Percentiles rank a stretch among this genome's conserved stretches.
phyloP scores from a whole-genome alignment of 495 filamentous ascomycete species.

The Pyronema domesticum region DNA sequence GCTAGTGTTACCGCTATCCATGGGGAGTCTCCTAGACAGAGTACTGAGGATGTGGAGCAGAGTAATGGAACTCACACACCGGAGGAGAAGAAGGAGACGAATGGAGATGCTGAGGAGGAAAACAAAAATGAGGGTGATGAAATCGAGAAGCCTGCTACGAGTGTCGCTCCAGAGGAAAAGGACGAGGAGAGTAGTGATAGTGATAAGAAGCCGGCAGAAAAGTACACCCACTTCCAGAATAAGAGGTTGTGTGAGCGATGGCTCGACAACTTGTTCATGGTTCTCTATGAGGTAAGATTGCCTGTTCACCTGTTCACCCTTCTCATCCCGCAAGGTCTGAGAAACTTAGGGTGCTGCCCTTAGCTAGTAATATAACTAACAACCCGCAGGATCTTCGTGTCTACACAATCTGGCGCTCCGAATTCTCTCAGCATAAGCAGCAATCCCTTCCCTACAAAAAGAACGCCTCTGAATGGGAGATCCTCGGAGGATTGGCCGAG shows the following conservation, averaged over 20 bases:
- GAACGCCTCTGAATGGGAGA: conserved; percentile 93
- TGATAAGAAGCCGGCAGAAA: conserved; percentile 31
- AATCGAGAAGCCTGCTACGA: conserved; percentile 67
- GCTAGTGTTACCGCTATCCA: conserved; percentile 51
- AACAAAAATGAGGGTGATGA: conserved; percentile 15
- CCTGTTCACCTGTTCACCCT: background rate
- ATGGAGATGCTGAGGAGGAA: conserved; percentile 15
- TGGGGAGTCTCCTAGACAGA: conserved; percentile 30
- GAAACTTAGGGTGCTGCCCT: background rate
- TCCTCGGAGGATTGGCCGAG: conserved; percentile 81
- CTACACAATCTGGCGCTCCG: conserved; percentile 97
- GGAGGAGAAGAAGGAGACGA: conserved; percentile 28
- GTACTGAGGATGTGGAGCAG: conserved; percentile 29
- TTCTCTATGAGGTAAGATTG: conserved; percentile 56
- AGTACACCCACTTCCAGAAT: conserved; percentile 61
- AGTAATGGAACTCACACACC: conserved; percentile 24
- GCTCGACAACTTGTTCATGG: conserved; percentile 98
- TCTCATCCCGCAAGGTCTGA: background rate
- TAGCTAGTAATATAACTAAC: background rate
- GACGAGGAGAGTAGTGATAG: conserved; percentile 21
- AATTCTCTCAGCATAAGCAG: conserved; percentile 80
- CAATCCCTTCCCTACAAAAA: conserved; percentile 89
- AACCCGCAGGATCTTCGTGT: conserved; percentile 55
- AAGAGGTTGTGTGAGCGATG: conserved; percentile 94
- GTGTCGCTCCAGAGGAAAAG: conserved; percentile 57